A percentile compares a stretch with the other conserved stretches of the same genome.
phyloP scores from a whole-genome alignment of 2,329 filamentous ascomycete genomes.

The Parastagonospora nodorum region DNA sequence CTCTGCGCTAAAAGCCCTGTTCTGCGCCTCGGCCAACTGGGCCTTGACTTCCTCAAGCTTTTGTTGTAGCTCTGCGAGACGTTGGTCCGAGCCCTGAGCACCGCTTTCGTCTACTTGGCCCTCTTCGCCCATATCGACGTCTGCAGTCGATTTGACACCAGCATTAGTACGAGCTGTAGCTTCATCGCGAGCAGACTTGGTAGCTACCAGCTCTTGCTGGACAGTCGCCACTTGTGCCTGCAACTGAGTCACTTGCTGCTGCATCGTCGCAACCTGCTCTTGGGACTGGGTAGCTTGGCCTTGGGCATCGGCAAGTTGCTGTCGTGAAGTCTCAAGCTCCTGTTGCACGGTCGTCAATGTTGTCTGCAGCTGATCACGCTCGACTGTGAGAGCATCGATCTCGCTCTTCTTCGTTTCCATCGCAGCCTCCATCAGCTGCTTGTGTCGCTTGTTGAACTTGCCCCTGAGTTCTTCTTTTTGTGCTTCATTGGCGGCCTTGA shows the following conservation, averaged over 20 bases:
- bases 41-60: slow-evolving; percentile 25
- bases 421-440: slow-evolving; percentile 21
- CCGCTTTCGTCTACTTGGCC: slow-evolving; percentile 49
- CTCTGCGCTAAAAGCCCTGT: slow-evolving; percentile 33
- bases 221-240: slow-evolving; percentile 24
- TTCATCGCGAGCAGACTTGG: slow-evolving; percentile 68
- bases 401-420: slow-evolving; percentile 52
- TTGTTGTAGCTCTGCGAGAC: slow-evolving; percentile 44
- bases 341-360: slow-evolving; percentile 25
- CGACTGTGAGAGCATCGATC: slow-evolving; percentile 55
- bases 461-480: slow-evolving; percentile 65
- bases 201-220: slow-evolving; percentile 59
- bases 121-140: slow-evolving; percentile 51
- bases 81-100: slow-evolving; percentile 29
- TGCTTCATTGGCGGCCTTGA: slow-evolving; percentile 44
- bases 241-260: slow-evolving; percentile 28
- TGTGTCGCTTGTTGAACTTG: slow-evolving; percentile 56
- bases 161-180: slow-evolving; percentile 57
- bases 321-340: slow-evolving; percentile 67
- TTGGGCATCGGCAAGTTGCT: slow-evolving; percentile 26
- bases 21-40: slow-evolving; percentile 32
- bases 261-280: slow-evolving; percentile 68
- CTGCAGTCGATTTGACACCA: slow-evolving; percentile 41
- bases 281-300: slow-evolving; percentile 19
- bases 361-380: slow-evolving; percentile 65